Base-by-base conservation (phyloP, 2,329 filamentous ascomycete genomes). In the Alternaria metachromatica region DNA sequence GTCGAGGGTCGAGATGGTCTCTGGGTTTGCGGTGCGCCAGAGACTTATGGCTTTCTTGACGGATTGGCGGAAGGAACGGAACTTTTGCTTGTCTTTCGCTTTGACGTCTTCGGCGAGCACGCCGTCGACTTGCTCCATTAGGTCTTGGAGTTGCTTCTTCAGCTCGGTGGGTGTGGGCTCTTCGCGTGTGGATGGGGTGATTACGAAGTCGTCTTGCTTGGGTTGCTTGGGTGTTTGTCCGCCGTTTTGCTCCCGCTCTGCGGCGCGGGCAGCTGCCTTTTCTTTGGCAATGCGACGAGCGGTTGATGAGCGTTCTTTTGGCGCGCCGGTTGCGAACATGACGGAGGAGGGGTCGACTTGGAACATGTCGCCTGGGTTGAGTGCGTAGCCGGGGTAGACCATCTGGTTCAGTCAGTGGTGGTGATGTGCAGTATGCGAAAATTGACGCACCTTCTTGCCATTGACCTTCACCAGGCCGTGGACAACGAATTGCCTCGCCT, bases 351-450 rank as follows among this genome's bases (percentile, higher is more conserved):
- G 87, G 20, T 97, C 92, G 73, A 99, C 95, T 79, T 97, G 93
- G 86, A 99, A 99, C 89, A 99, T 93, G 80, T 99, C 96, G 71
- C 96, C 96, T 3, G 96, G 96, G 80, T 99, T 99, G 43, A 99
- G 87, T 69, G 94, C 89, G 80, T 99, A 99, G 59, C 93, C 92
- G 9, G 96, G 94, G 77, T 96, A 92, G 67, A 87, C 86, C 92
- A 98, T 97, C 95, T 97, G 51, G 21, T 9, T 20, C 45, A 28
- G 41, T 66, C 60, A 60, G 60, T 18, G 10, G 21, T 3, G 57
- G 28, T 21, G 6, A 4, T 26, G 4, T 26, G 23, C 13, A 20
- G 8, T 7, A 4, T 6, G 15, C 37, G 25, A 25, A 20, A 28
- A 26, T 37, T 8, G 21, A 60, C 62, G 45, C 81, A 96, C 94